Conservation (phyloP, 2,329 filamentous ascomycete genomes). For the Penicillium janthinellum region DNA sequence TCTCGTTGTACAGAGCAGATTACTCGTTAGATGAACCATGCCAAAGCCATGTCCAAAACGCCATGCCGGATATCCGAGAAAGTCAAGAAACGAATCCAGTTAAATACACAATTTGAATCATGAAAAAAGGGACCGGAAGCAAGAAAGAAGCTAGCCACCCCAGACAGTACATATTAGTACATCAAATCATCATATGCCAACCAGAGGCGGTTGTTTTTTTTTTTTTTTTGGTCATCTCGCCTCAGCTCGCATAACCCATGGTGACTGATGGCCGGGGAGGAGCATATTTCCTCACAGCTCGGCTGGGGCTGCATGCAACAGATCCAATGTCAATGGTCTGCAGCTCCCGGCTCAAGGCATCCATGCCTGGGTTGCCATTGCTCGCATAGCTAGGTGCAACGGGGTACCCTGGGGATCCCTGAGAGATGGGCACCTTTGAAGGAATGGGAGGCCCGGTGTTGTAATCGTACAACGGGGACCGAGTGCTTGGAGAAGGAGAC, state of each 20-base stretch:
- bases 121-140: constrained; percentile 6
- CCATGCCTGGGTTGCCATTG: constrained; percentile 34
- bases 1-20: constrained; percentile 13
- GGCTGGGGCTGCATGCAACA: constrained; percentile 33
- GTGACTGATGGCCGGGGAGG: constrained; percentile 30
- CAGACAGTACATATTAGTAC: constrained; percentile 18
- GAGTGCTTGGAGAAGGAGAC: constrained; percentile 32
- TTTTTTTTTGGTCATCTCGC: not conserved
- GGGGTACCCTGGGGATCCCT: constrained; percentile 32
- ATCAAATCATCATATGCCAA: constrained; percentile 21
- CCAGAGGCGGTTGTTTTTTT: constrained; percentile 6
- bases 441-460: constrained; percentile 44
- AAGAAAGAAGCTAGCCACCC: constrained; percentile 10
- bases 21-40: constrained; percentile 2
- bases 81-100: constrained; percentile 1
- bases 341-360: constrained; percentile 61
- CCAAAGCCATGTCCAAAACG: not conserved
- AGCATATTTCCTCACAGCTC: constrained; percentile 36
- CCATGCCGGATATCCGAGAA: constrained; percentile 10
- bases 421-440: constrained; percentile 45
- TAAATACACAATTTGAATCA: constrained; percentile 15
- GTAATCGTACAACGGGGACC: constrained; percentile 36
- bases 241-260: constrained; percentile 33
- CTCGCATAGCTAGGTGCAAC: constrained; percentile 31
- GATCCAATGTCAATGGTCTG: constrained; percentile 53